Percentiles rank a stretch among this genome's conserved stretches.
These are phyloP conservation scores for Cercospora brassicicola DNA, from an alignment of 2,329 filamentous ascomycete species.

Conservation along the genomic window DNA sequence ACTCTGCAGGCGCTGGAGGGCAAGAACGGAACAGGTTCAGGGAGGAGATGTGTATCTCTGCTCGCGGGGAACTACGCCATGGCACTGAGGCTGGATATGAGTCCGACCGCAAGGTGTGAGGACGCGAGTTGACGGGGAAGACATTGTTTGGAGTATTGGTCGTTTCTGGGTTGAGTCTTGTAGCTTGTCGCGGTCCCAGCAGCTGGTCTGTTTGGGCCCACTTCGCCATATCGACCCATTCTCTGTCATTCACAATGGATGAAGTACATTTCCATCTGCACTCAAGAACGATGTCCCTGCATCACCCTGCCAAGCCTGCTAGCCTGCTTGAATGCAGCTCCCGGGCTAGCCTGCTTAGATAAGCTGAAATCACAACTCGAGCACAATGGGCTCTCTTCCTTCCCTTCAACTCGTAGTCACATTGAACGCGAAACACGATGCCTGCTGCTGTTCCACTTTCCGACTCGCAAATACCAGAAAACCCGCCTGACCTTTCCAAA, in stretches of 20 bases:
- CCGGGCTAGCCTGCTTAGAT: background rate
- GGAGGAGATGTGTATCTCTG: background rate
- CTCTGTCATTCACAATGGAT: background rate
- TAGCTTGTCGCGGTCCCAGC: background rate
- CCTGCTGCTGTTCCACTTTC: conserved; percentile 19
- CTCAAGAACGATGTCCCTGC: background rate
- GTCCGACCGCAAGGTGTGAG: background rate
- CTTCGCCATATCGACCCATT: background rate
- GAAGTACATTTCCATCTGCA: background rate
- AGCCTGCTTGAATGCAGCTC: background rate
- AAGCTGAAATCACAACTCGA: background rate
- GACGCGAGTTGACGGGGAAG: background rate
- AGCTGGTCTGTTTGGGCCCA: background rate
- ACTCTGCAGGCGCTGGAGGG: background rate
- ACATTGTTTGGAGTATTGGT: background rate
- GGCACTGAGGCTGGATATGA: background rate
- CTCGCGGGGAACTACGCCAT: background rate
- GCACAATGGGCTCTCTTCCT: background rate
- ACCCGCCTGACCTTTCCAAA: conserved; percentile 53
- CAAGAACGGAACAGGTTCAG: background rate
- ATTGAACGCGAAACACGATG: conserved; percentile 1
- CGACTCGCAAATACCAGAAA: conserved; percentile 20
- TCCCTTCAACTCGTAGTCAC: background rate
- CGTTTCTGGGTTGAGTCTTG: background rate
- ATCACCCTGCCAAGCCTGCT: background rate